Conservation (phyloP, 306 rosid genomes). For the Cucumis melo region DNA sequence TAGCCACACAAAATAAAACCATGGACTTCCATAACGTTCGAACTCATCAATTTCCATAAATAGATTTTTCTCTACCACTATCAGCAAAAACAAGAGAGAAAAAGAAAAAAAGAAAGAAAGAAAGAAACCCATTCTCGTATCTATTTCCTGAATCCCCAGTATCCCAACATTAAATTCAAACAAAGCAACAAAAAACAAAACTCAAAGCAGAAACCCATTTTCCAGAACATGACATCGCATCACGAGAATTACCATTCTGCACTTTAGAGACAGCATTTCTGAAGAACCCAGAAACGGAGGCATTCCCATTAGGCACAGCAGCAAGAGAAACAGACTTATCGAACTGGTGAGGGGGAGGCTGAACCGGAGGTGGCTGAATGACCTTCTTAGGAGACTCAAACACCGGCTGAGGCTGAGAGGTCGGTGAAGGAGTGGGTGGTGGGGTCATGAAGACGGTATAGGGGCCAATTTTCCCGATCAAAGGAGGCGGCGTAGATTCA, state of each 20-base stretch:
- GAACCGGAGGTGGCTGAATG: slow-evolving; percentile 37
- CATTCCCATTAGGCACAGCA: slow-evolving; percentile 24
- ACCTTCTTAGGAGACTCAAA: slow-evolving; percentile 61
- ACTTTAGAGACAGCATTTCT: slow-evolving; percentile 66
- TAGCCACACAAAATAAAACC: background rate
- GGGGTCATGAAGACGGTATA: slow-evolving; percentile 98
- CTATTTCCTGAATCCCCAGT: background rate
- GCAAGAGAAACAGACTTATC: slow-evolving; percentile 23
- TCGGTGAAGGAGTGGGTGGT: slow-evolving; percentile 64
- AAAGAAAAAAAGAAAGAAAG: background rate
- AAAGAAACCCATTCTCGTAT: background rate
- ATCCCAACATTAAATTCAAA: background rate
- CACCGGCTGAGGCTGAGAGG: slow-evolving; percentile 18
- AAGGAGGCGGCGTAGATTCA: slow-evolving; percentile 76
- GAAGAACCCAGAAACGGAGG: slow-evolving; percentile 48
- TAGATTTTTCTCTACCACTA: background rate
- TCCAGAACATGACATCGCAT: background rate
- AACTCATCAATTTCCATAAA: background rate
- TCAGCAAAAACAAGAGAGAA: background rate
- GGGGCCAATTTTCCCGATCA: slow-evolving; percentile 91
- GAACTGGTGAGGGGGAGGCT: slow-evolving; percentile 86
- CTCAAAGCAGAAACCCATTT: slow-evolving; percentile 1
- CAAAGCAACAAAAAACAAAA: background rate
- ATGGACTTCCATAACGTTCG: background rate
- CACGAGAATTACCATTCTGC: slow-evolving; percentile 43